These are phyloP conservation scores for Fusarium poae DNA, from an alignment of 2,329 filamentous ascomycete genomes.

Conservation along the genomic window DNA sequence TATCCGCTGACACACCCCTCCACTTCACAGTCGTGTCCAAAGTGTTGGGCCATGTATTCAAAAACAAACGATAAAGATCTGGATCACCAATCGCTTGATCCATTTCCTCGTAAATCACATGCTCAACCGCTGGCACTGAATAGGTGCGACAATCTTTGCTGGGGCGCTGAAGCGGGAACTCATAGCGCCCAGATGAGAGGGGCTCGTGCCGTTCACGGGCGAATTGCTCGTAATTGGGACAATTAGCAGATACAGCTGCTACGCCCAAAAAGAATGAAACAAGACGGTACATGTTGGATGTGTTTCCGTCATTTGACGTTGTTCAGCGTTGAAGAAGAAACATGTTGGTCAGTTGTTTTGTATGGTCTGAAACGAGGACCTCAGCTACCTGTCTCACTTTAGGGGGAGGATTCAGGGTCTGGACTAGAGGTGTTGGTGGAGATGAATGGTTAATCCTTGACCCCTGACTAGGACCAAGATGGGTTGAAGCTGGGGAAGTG, in stretches of 20 bases:
- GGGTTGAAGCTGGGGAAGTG: slow-evolving; percentile 25
- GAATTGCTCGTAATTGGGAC: slow-evolving; percentile 55
- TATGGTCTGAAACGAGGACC: background rate
- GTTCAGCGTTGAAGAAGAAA: slow-evolving; percentile 9
- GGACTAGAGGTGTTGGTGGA: background rate
- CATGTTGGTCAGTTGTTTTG: slow-evolving; percentile 18
- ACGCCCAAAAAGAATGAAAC: slow-evolving; percentile 21
- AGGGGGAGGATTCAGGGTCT: slow-evolving; percentile 16
- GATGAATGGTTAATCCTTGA: slow-evolving; percentile 1
- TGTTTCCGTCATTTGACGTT: slow-evolving; percentile 18
- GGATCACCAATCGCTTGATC: slow-evolving; percentile 78
- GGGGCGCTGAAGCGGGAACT: slow-evolving; percentile 85
- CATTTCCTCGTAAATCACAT: slow-evolving; percentile 75
- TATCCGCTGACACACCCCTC: slow-evolving; percentile 70
- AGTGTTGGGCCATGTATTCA: slow-evolving; percentile 81
- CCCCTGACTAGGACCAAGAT: slow-evolving; percentile 29
- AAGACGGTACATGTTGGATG: slow-evolving; percentile 20
- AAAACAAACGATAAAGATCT: slow-evolving; percentile 77
- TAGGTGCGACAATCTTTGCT: slow-evolving; percentile 83
- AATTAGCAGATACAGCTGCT: slow-evolving; percentile 47
- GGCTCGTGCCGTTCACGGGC: slow-evolving; percentile 69
- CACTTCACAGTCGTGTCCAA: slow-evolving; percentile 79
- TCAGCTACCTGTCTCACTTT: background rate
- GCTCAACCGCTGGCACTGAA: slow-evolving; percentile 80
- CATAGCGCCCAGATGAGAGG: slow-evolving; percentile 79